Evolutionary conservation across 805 yeast genomes (phyloP), one percentile per base, ranked within the genome.

Genomic region (Cyberlindnera misumaiensis): DNA sequence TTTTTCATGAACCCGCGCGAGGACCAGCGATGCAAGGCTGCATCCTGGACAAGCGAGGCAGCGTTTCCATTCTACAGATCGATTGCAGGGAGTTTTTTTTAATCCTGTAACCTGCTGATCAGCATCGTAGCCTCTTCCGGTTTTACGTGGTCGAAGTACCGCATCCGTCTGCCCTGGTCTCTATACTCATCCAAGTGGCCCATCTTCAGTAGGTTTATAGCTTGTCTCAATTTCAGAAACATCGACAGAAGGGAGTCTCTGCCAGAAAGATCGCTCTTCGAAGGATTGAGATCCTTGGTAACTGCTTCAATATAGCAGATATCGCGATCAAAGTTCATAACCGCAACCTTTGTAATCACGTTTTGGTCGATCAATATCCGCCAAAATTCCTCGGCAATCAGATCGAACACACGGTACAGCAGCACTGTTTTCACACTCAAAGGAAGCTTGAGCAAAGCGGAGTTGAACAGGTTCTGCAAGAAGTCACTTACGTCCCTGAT

Each of bases 351-450:
- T 10, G 64, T 56, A 3, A 66, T 57, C 2, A 70, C 72, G 1
- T 78, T 73, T 14, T 72, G 70, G 28, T 69, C 60, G 32, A 77
- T 65, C 43, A 89, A 65, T 8, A 79, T 66, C 32, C 71, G 69
- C 44, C 83, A 65, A 56, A 90, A 75, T 44, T 80, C 75, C 30
- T 80, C 74, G 0, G 94, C 79, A 43, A 93, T 72, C 46, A 83
- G 79, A 63, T 89, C 97, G 56, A 85, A 86, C 20, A 90, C 87
- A 54, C 95, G 75, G 47, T 87, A 79, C 43, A 89, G 72, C n/a
- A 94, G 75, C 43, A 88, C 64, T 3, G 90, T 79, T 48, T 84
- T 75, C 41, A 90, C 79, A 5, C 83, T 73, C 32, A 72, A 71
- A 0, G 97, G 97, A 34, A 93, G 67, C 42, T 83, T 83, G 10